Evolutionary conservation across 257 asterid species (phyloP).

Genomic region (Cinchona pubescens): DNA sequence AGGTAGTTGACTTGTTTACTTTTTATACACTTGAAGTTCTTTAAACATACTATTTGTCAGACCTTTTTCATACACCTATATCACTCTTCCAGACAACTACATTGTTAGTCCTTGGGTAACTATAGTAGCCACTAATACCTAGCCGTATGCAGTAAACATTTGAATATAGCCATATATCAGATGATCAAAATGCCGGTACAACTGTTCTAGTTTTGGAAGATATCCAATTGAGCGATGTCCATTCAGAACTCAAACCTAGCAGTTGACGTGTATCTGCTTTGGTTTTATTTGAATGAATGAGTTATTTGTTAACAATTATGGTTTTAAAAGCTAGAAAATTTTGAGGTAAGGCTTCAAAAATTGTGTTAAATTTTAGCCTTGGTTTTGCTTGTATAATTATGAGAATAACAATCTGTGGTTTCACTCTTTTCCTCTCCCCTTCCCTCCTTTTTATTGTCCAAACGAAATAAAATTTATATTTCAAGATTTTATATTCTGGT

Average conservation of each 20-base stretch:
- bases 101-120: neutral
- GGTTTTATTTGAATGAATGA: neutral
- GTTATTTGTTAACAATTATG: neutral
- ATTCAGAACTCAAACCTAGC: neutral
- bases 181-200: neutral
- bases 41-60: neutral
- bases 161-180: neutral
- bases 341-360: neutral
- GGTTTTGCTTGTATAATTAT: neutral
- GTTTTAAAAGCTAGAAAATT: neutral
- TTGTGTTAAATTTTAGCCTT: neutral
- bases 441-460: neutral
- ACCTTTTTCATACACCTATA: neutral
- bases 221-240: neutral
- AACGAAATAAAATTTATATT: neutral
- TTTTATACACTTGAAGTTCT: neutral
- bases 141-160: neutral
- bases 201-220: neutral
- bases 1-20: conserved; percentile 44
- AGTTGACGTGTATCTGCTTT: neutral
- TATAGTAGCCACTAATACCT: neutral
- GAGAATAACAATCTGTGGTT: neutral
- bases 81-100: neutral
- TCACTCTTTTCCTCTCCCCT: neutral
- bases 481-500: neutral